Conservation (phyloP, 306 rosid species). For the Trichosanthes truncata region DNA sequence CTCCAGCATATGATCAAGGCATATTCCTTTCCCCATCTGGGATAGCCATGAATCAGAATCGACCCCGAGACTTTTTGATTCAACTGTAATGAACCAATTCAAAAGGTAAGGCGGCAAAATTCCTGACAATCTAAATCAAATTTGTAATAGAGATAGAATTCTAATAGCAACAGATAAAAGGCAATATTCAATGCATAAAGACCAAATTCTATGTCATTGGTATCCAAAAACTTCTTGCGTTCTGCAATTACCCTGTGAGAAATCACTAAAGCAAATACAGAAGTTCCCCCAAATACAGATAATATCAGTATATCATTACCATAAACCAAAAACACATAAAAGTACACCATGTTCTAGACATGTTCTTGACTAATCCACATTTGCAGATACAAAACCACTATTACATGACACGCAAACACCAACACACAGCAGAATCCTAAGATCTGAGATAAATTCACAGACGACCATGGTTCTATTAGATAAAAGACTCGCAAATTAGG, state of each 20-base stretch:
- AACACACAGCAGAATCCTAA: not conserved
- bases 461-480: not conserved
- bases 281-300: not conserved
- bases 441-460: not conserved
- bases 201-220: not conserved
- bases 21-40: not conserved
- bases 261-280: not conserved
- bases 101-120: constrained; percentile 1
- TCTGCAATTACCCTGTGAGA: not conserved
- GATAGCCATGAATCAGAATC: not conserved
- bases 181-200: not conserved
- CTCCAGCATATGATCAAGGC: not conserved
- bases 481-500: not conserved
- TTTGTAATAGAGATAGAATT: not conserved
- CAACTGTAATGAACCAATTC: not conserved
- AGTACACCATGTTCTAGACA: not conserved
- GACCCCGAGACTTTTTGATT: not conserved
- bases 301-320: not conserved
- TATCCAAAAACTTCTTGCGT: not conserved
- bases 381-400: not conserved
- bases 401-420: constrained; percentile 5
- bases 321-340: not conserved
- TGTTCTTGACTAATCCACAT: not conserved
- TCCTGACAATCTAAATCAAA: not conserved
- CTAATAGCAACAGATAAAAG: not conserved